Base-by-base conservation (phyloP, 371 early-diverging fungal genomes). In the Mucor lusitanicus region DNA sequence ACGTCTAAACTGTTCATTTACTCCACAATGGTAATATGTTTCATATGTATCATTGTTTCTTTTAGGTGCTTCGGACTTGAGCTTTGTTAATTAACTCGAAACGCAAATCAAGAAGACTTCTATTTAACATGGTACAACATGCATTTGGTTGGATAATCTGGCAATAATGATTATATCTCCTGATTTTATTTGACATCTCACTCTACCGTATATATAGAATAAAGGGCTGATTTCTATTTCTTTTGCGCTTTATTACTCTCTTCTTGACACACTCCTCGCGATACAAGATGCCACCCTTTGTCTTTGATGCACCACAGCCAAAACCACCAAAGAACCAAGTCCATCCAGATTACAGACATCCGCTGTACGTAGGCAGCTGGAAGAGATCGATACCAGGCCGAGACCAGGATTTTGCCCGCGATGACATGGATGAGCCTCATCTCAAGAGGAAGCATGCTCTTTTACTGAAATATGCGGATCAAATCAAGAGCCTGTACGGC, bases 401-500 rank as follows among this genome's bases (percentile, higher is more conserved):
- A 13, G 88, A 95, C 68, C 84, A 92, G 56, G 88, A 87, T 64
- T 86, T 95, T 67, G 91, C 95, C 56, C 88, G 83, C 63, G 96
- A 96, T 75, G 87, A 92, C 75, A 78, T 90, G 81, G 98, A 98
- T 77, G 98, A 98, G 77, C 99, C 99, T 40, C 99, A 98, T 81
- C 82, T 91, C 69, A 94, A 95, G 79, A 90, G 98, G 59, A 92
- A 94, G 81, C 83, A 87, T 37, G 90, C 92, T 64, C 96, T 98
- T 70, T 85, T 98, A 59, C 76, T 86, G 44, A 85, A 89, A 71
- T 87, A 97, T 74, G 98, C 98, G n/a, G 93, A 97, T 70, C 46
- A 61, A 17, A 91, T 98, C 57, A 88, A 88, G 67, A 77, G 87
- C 54, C 87, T 97, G 42, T 94, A 92, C 68, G 95, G 97, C 55